Conservation (phyloP, 1,284 basidiomycete genomes). For the Vanrija sp. region DNA sequence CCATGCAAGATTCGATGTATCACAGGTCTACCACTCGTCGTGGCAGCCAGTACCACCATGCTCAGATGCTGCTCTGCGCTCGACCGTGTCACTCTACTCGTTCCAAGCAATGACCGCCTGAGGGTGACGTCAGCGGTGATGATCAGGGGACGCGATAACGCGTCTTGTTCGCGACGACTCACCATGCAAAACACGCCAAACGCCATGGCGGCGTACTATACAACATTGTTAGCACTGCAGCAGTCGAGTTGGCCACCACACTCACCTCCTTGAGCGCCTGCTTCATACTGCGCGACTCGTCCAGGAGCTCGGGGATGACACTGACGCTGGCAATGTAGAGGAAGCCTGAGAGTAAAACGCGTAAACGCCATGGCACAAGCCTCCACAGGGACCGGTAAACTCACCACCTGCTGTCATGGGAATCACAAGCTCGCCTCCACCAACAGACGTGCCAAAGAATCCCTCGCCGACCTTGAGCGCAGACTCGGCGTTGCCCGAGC, state of each 20-base stretch:
- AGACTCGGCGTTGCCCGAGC: constrained; percentile 35
- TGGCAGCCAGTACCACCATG: too few species aligned
- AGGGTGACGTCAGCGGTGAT: not conserved
- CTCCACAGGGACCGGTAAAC: constrained; percentile 5
- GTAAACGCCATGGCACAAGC: not conserved
- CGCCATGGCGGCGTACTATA: constrained; percentile 78
- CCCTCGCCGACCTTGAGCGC: constrained; percentile 56
- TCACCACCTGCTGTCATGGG: constrained; percentile 74
- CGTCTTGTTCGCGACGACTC: constrained; percentile 20
- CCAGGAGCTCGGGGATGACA: constrained; percentile 76
- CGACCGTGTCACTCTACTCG: constrained; percentile 56
- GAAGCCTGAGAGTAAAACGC: constrained; percentile 57
- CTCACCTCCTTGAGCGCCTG: constrained; percentile 79
- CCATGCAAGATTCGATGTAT: not conserved
- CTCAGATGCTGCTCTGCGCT: not conserved
- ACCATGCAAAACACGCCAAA: constrained; percentile 85
- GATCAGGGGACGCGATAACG: not conserved
- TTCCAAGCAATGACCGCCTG: constrained; percentile 59
- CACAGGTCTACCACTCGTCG: too few species aligned
- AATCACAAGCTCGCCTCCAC: constrained; percentile 75
- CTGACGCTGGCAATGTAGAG: constrained; percentile 87
- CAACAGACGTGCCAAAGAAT: constrained; percentile 72
- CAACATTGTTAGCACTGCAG: not conserved
- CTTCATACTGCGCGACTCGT: constrained; percentile 75
- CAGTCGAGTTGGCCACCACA: not conserved